phyloP scores from a whole-genome alignment of 129 eudicot species.

The Smallanthus sonchifolius region DNA sequence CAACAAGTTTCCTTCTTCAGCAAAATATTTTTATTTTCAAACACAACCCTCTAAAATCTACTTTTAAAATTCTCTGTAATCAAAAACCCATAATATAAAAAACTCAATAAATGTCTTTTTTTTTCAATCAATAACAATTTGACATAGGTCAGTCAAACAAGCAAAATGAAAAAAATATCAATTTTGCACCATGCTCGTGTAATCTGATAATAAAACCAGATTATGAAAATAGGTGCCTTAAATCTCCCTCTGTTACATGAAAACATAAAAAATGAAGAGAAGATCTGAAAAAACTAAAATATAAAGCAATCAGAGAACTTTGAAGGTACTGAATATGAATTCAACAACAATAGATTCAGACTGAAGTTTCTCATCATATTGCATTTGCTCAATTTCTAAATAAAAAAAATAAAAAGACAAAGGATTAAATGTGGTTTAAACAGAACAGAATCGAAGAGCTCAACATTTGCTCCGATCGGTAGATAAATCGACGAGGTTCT shows the following conservation, averaged over 20 bases:
- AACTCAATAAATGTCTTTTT: background rate
- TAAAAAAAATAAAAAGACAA: background rate
- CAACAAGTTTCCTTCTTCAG: too few species aligned
- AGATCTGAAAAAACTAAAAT: background rate
- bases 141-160: conserved; percentile 27
- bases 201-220: conserved; percentile 29
- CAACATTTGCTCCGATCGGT: background rate
- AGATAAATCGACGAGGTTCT: background rate
- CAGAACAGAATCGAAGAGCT: conserved; percentile 25
- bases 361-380: conserved; percentile 38
- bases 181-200: conserved; percentile 43
- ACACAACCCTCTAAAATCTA: too few species aligned
- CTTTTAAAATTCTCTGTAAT: too few species aligned
- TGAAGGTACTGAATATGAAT: conserved; percentile 38
- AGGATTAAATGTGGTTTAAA: conserved; percentile 15
- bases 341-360: conserved; percentile 34
- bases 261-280: background rate
- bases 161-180: conserved; percentile 14
- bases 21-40: too few species aligned
- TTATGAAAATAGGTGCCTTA: conserved; percentile 35
- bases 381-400: background rate
- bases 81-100: too few species aligned
- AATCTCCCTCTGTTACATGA: background rate
- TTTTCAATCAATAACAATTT: conserved; percentile 19
- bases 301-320: conserved; percentile 58